These are phyloP conservation scores for Panaeolus papilionaceus DNA, from an alignment of 768 basidiomycete species.

Conservation along the genomic window DNA sequence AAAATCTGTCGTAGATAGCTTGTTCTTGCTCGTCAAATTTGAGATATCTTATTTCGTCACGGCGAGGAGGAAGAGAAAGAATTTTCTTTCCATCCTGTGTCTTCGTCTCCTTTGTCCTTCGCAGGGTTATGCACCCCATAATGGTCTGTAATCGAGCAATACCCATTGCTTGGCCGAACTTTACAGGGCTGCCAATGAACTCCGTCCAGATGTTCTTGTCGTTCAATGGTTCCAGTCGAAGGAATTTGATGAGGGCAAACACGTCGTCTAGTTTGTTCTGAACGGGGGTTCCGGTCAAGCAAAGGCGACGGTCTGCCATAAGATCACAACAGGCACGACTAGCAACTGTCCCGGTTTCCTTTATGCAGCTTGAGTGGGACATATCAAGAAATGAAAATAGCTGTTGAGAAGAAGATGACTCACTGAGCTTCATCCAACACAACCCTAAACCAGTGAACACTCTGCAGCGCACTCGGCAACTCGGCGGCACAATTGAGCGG, in stretches of 20 bases:
- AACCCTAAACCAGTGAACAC: conserved; percentile 95
- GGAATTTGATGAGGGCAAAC: conserved; percentile 95
- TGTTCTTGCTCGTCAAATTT: conserved; percentile 85
- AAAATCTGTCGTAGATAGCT: conserved; percentile 87
- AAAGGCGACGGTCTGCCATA: conserved; percentile 89
- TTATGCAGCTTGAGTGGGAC: conserved; percentile 76
- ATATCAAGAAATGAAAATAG: conserved; percentile 16
- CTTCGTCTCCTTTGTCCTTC: conserved; percentile 93
- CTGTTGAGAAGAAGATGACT: conserved; percentile 41
- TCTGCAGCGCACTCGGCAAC: conserved; percentile 84
- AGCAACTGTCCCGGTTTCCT: conserved; percentile 93
- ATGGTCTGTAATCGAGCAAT: conserved; percentile 94
- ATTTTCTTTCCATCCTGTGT: conserved; percentile 83
- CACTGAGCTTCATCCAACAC: conserved; percentile 96
- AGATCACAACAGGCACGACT: conserved; percentile 96
- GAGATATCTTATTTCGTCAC: conserved; percentile 85
- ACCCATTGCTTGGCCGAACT: conserved; percentile 88
- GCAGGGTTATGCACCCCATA: conserved; percentile 96
- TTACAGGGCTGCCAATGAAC: conserved; percentile 91
- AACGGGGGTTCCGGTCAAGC: conserved; percentile 97
- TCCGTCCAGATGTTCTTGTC: conserved; percentile 95
- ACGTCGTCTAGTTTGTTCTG: conserved; percentile 99
- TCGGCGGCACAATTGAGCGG: conserved; percentile 46
- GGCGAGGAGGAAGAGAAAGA: conserved; percentile 87
- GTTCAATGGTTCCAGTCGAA: conserved; percentile 90